Base-by-base conservation (phyloP, 257 asterid genomes). In the Ligustrum vulgare region DNA sequence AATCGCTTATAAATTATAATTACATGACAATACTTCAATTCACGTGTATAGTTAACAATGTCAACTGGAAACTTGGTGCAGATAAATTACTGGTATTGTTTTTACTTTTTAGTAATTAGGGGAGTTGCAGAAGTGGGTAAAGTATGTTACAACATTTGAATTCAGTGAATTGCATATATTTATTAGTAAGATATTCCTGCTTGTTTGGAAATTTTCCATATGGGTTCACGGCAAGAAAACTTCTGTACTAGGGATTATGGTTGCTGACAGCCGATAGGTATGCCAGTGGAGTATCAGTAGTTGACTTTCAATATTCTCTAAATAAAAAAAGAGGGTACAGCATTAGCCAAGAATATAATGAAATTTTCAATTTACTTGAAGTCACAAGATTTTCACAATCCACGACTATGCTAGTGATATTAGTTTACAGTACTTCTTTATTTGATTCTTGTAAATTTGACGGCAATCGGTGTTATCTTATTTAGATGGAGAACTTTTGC, bases 401-500 rank as follows among this genome's bases (percentile, higher is more conserved):
- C 28, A 25, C 8, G 34, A 8, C 34, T 60, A 23, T 60, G 13
- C 67, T 22, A 10, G 6, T 60, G 8, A 22, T 60, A 23, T 25
- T 22, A 25, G 35, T 10, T 36, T 34, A 31, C 45, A 73, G 6
- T 68, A 43, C 45, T 67, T 25, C 8, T 75, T n/a, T 60, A 16
- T 5, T 66, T 23, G 66, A 15, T 66, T 7, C 54, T 60, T 51
- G 33, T 25, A 60, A 60, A 9, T 25, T 22, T 60, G 66, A 60
- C 8, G 16, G 67, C 34, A 2, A 23, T 60, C 72, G 82, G 36
- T 69, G 69, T 74, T 49, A 28, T 71, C 3, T 73, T 66, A 10
- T 39, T 76, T 67, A 33, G 68, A 62, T 67, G 4, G 62, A 67
- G 77, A 45, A 45, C 31, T 49, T 70, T 78, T 71, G 67, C 64